A percentile compares a stretch with the other conserved stretches of the same genome.
These are phyloP conservation scores for Fusarium guadeloupense DNA, from an alignment of 2,329 filamentous ascomycete species.

Conservation along the genomic window DNA sequence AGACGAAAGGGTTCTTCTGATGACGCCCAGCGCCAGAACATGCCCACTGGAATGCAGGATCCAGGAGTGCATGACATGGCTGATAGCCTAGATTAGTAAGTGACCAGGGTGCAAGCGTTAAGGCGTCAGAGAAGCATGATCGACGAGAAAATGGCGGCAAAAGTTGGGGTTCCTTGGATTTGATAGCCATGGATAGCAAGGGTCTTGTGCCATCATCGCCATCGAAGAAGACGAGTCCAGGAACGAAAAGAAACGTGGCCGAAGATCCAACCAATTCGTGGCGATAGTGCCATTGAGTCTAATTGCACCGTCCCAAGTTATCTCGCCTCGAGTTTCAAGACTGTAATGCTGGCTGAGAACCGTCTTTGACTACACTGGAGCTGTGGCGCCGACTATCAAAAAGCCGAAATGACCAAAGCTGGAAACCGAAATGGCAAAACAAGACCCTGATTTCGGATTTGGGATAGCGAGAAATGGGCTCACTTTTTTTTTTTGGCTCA, in stretches of 20 bases:
- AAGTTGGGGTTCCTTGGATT: conserved; percentile 27
- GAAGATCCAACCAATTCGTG: conserved; percentile 13
- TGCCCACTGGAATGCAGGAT: conserved; percentile 41
- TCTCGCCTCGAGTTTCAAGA: conserved; percentile 3
- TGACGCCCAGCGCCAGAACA: conserved; percentile 1
- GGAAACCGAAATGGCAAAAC: conserved; percentile 20
- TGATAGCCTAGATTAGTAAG: conserved; percentile 34
- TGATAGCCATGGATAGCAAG: conserved; percentile 26
- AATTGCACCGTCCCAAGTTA: conserved; percentile 22
- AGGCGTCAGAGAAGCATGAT: conserved; percentile 20
- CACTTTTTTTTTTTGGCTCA: conserved; percentile 25
- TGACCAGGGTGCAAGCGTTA: conserved; percentile 22
- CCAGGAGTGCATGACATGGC: conserved; percentile 41
- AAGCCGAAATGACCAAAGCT: conserved; percentile 18
- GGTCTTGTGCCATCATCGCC: conserved; percentile 20
- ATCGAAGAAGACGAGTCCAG: conserved; percentile 29
- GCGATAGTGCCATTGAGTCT: conserved; percentile 5
- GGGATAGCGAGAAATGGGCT: conserved; percentile 24
- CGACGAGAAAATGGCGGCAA: conserved; percentile 33
- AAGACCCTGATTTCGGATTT: conserved; percentile 26
- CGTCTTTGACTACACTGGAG: background rate
- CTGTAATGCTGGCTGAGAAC: conserved; percentile 29
- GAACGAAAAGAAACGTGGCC: conserved; percentile 20
- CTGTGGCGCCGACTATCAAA: conserved; percentile 25
- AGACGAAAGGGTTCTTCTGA: conserved; percentile 19